Conservation (phyloP, 352 stramenopile genomes). For the Achlya hypogyna region DNA sequence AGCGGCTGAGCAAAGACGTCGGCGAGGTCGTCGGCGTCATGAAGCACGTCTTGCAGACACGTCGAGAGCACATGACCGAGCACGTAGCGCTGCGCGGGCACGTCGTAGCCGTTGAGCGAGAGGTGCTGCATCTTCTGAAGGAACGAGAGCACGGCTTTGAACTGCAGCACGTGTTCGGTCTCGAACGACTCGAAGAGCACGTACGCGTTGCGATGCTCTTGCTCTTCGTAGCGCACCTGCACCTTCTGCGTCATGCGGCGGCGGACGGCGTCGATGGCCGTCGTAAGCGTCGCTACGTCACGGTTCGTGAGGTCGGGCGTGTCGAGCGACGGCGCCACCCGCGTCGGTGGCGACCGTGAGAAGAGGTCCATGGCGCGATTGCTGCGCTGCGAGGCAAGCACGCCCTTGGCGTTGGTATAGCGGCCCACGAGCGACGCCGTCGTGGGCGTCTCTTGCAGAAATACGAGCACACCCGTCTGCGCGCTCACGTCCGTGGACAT, state of each 20-base stretch:
- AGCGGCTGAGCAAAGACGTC: slow-evolving; percentile 22
- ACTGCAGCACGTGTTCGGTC: slow-evolving; percentile 56
- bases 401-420: slow-evolving; percentile 38
- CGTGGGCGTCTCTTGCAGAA: slow-evolving; percentile 16
- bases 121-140: slow-evolving; percentile 62
- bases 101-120: slow-evolving; percentile 67
- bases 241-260: slow-evolving; percentile 1
- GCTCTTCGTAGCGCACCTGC: slow-evolving; percentile 20
- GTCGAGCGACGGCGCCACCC: not conserved
- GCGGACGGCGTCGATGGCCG: slow-evolving; percentile 23
- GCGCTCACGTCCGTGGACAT: slow-evolving; percentile 49
- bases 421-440: slow-evolving; percentile 48
- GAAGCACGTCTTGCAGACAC: slow-evolving; percentile 41
- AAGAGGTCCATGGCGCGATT: slow-evolving; percentile 75
- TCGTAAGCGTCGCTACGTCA: slow-evolving; percentile 22
- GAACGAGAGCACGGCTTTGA: slow-evolving; percentile 60
- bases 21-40: slow-evolving; percentile 22
- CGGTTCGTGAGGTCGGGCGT: not conserved
- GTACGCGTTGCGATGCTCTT: slow-evolving; percentile 30
- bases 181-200: slow-evolving; percentile 58
- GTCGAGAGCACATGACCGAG: slow-evolving; percentile 57
- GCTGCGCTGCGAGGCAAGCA: slow-evolving; percentile 27
- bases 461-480: slow-evolving; percentile 39
- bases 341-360: not conserved
- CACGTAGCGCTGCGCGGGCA: slow-evolving; percentile 67